Base-by-base conservation (phyloP, 139 green algal species). In the Tetradesmus lagerheimii region DNA sequence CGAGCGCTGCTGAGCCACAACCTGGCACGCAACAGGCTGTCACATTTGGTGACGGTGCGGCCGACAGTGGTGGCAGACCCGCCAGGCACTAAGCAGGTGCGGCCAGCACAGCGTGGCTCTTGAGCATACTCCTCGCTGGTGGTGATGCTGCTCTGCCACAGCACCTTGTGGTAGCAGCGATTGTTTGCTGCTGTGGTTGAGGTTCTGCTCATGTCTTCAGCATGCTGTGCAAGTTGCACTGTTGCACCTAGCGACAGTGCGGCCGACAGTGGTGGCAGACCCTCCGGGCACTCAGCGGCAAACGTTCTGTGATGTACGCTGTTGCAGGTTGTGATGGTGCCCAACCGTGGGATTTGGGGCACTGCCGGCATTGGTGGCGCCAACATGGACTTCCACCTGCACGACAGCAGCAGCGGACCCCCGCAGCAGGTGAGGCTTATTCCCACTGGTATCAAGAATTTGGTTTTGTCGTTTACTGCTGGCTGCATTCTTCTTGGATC, bases 331-430 rank as follows among this genome's bases (percentile, higher is more conserved):
- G 88, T 94, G 71, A 67, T 83, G 4, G 37, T 94, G 47, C 92
- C 90, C 0, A 74, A 92, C 29, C 84, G 92, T 41, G 93, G 93
- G 85, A 93, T 97, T 57, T 97, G 96, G 96, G 96, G 96, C 64
- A 96, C 93, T 0, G 96, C 96, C 0, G 92, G 93, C n/a, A 94
- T 97, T 9, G 94, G 79, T 8, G 96, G 96, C 5, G 66, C 89
- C 35, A 97, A 97, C 92, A 94, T 97, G 29, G 94, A 97, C 90
- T 66, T n/a, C 1, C 41, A 77, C 20, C 92, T 94, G 4, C 62
- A 92, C 76, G 93, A 92, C 86, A 43, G 39, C 37, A 75, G 1
- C 82, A 50, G 45, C 64, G 75, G 6, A 27, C 93, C 29, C 1
- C 16, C 31, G 0, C 45, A 79, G 64, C 39, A 57, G 71, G 85